These are phyloP conservation scores for Pseudogymnoascus pannorum DNA, from an alignment of 2,329 filamentous ascomycete species.

Conservation along the genomic window DNA sequence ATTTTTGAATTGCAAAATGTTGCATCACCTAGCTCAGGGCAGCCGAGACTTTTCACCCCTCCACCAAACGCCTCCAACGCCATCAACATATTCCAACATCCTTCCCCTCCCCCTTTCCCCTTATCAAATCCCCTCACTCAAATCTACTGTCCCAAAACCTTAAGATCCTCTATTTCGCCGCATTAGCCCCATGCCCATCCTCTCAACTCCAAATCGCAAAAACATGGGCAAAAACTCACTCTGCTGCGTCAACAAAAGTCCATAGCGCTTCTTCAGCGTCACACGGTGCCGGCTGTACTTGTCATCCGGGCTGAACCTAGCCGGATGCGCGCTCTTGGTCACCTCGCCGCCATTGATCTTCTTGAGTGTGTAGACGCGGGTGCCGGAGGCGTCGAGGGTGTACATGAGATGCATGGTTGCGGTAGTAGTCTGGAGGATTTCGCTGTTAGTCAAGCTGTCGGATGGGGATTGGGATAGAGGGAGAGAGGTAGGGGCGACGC, in stretches of 20 bases:
- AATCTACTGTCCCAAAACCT: constrained; percentile 35
- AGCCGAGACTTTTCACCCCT: constrained; percentile 20
- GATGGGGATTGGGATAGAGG: background rate
- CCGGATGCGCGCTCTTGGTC: constrained; percentile 93
- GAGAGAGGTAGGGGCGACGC: background rate
- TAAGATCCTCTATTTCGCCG: constrained; percentile 35
- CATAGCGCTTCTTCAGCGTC: constrained; percentile 89
- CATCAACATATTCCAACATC: background rate
- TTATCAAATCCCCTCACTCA: background rate
- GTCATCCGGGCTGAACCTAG: constrained; percentile 95
- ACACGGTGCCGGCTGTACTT: constrained; percentile 97
- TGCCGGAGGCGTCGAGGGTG: constrained; percentile 73
- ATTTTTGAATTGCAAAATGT: constrained; percentile 11
- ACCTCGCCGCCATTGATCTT: constrained; percentile 78
- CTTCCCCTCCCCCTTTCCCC: background rate
- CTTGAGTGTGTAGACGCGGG: constrained; percentile 90
- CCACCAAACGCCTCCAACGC: background rate
- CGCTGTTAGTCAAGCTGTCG: background rate
- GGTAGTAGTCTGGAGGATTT: background rate
- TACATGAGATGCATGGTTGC: constrained; percentile 68
- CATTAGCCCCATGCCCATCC: background rate
- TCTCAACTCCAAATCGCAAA: background rate
- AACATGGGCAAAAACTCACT: constrained; percentile 33
- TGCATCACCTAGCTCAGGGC: constrained; percentile 15
- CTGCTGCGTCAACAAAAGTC: constrained; percentile 77